Base-by-base conservation (phyloP, 768 basidiomycete genomes). In the Collybia nuda region DNA sequence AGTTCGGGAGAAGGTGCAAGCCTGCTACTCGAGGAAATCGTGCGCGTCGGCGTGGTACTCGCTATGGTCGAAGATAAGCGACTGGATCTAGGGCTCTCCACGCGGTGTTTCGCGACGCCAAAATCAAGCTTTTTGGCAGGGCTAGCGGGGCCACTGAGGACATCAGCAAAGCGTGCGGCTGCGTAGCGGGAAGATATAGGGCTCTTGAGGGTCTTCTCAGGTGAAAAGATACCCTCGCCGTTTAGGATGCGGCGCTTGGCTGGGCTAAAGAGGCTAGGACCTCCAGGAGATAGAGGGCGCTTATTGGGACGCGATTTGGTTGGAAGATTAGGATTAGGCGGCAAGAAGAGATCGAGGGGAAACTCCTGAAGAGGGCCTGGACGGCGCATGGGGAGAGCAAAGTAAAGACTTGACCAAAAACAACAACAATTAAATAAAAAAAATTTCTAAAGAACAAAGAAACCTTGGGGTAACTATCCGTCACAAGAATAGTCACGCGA, bases 161-260 rank as follows among this genome's bases (percentile, higher is more conserved):
- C 62, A 24, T 62, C 62, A 41, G 56, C 40, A 45, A 63, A 72
- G 18, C 43, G 57, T 15, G 50, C 42, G 43, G 57, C 39, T 8
- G 57, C 53, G 17, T 47, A 43, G 19, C 39, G 29, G 28, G 57
- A 55, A 9, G 63, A 62, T 23, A 70, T 48, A 22, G 75, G 66
- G 50, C 58, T 71, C 52, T 72, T 73, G 47, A 60, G 40, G n/a
- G 66, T 65, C 58, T 68, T 74, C 46, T 67, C 63, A 3, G 70
- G 65, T 26, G 70, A 65, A 38, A 71, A 67, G 6, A 79, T 66
- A 48, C 77, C 82, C 58, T 83, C 83, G 42, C 72, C 73, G 56
- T 70, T 72, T 53, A 87, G 71, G 43, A 88, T 78, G 47, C 87
- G 81, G 44, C 87, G 82, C 62, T 90, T 90, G 23, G 82, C 73